Evolutionary conservation across 2,329 filamentous ascomycete species (phyloP), one percentile per base, ranked within the genome.

Genomic region (Penicillium sp.): DNA sequence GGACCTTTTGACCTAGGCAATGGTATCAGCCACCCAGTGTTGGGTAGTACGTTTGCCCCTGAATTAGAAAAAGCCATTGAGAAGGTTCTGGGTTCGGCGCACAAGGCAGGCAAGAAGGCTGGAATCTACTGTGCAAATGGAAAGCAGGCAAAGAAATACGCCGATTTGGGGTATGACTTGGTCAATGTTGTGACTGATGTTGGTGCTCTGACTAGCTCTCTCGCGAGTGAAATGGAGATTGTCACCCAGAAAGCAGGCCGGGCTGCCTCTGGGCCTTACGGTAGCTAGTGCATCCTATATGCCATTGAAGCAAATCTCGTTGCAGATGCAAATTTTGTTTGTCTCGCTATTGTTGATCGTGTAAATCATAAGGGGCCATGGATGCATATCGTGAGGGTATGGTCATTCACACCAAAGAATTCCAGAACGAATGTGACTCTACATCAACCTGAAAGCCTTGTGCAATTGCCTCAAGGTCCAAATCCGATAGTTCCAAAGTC

Each of bases 381-480:
- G 5, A 13, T 49, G 27, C n/a, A 42, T 19, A 4, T 21, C 27
- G 19, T n/a, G 9, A 21, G 7, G 6, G 8, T 13, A 37, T 37
- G 7, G 0, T 15, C 21, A n/a, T 51, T 62, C 15, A 65, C 8
- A 61, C 56, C 2, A 65, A 50, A 3, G 64, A 62, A 31, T 65
- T 61, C 62, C 64, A 64, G 3, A 65, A 54, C 35, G 63, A 65
- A 53, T 64, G 59, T 17, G 64, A 45, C 47, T 67, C 65, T 9
- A 62, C 52, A 40, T 68, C 67, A 46, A 67, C 60, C 33, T 64
- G 62, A 45, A 69, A 69, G 5, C 67, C 65, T 45, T 69, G 62
- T 6, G 66, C 65, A 42, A 69, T 69, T 8, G 67, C 67, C 40
- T 69, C 67, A 31, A 69, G 62, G 35, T 69, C 67, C 3, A 69